Conservation (phyloP, 495 filamentous ascomycete species). For the Cercophora samala region DNA sequence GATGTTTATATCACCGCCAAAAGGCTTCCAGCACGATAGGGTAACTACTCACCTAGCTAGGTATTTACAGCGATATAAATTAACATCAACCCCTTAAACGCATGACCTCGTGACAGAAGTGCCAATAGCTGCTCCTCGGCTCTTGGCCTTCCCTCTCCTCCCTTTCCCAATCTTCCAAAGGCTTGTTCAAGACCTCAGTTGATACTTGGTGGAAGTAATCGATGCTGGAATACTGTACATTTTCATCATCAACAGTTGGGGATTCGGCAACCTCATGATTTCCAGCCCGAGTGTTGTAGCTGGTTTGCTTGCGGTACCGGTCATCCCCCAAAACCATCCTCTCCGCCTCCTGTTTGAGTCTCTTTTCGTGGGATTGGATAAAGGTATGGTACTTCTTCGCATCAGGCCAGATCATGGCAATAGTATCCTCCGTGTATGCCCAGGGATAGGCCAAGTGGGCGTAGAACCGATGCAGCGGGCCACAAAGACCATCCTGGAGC, state of each 20-base stretch:
- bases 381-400: background rate
- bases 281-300: background rate
- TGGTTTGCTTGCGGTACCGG: background rate
- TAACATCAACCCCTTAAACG: background rate
- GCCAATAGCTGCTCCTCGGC: background rate
- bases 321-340: background rate
- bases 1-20: no score
- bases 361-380: background rate
- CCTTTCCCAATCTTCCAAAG: background rate
- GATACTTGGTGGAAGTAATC: background rate
- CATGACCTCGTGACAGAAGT: background rate
- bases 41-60: background rate
- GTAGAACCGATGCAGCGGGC: conserved; percentile 12
- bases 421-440: background rate
- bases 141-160: background rate
- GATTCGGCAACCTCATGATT: background rate
- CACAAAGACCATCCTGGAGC: background rate
- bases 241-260: background rate
- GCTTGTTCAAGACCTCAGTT: background rate
- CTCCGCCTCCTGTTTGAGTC: background rate
- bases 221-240: background rate
- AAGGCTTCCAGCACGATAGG: no score
- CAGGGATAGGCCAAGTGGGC: conserved; percentile 10
- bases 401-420: background rate
- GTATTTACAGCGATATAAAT: background rate